Evolutionary conservation across 2,329 filamentous ascomycete species (phyloP).

Genomic region (Fusarium fracticaudum): DNA sequence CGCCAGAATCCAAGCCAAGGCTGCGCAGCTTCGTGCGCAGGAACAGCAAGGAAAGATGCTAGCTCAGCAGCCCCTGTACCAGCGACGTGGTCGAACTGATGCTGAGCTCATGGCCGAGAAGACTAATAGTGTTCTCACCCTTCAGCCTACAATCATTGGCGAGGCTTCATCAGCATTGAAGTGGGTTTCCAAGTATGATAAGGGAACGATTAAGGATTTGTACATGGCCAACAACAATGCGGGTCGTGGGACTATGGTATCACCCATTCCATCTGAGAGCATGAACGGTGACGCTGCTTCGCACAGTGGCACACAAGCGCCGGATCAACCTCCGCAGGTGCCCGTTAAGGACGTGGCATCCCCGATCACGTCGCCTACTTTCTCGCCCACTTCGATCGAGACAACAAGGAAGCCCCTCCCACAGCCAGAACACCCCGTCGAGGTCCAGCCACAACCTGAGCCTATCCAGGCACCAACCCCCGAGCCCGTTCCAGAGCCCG

Average conservation of each 20-base stretch:
- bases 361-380: conserved; percentile 34
- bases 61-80: conserved; percentile 51
- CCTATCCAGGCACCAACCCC: not conserved
- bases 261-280: conserved; percentile 49
- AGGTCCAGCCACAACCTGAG: conserved; percentile 10
- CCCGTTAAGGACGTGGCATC: conserved; percentile 52
- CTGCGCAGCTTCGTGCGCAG: conserved; percentile 80
- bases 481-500: conserved; percentile 4
- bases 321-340: conserved; percentile 51
- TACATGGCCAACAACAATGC: conserved; percentile 80
- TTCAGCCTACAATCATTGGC: conserved; percentile 84
- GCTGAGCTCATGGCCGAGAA: conserved; percentile 70
- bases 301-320: conserved; percentile 18
- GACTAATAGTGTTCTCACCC: conserved; percentile 88
- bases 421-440: not conserved
- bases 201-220: conserved; percentile 83
- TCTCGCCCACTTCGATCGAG: conserved; percentile 34
- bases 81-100: conserved; percentile 65
- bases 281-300: conserved; percentile 35
- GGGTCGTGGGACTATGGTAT: conserved; percentile 68
- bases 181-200: conserved; percentile 96
- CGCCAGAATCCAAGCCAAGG: conserved; percentile 90
- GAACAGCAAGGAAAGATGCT: conserved; percentile 67
- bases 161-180: conserved; percentile 95
- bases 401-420: conserved; percentile 37